Evolutionary conservation across 768 basidiomycete genomes (phyloP).

Genomic region (Strobilomyces dryophilus): DNA sequence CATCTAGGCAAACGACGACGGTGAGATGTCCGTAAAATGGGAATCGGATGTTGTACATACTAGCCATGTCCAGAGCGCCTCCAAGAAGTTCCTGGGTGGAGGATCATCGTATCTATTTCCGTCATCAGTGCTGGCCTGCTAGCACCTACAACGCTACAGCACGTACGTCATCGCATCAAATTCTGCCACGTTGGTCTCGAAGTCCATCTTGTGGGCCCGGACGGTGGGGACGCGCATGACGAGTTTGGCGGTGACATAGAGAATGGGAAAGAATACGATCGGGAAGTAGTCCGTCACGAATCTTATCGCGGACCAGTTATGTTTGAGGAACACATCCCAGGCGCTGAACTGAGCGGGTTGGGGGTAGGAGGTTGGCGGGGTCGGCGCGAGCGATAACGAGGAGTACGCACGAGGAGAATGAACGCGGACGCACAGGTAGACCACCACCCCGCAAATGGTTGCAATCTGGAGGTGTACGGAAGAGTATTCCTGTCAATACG

Average conservation of each 20-base stretch:
- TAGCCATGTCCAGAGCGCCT: slow-evolving; percentile 28
- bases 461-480: too few species aligned
- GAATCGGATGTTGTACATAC: slow-evolving; percentile 8
- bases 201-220: slow-evolving; percentile 24
- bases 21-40: neutral
- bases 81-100: slow-evolving; percentile 21
- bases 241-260: slow-evolving; percentile 34
- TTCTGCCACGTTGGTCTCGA: slow-evolving; percentile 20
- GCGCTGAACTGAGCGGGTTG: slow-evolving; percentile 30
- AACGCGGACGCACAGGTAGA: neutral
- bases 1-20: slow-evolving; percentile 1
- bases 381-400: too few species aligned
- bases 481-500: too few species aligned
- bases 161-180: slow-evolving; percentile 27
- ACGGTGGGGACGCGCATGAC: slow-evolving; percentile 8
- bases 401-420: neutral
- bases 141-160: neutral
- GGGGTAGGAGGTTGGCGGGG: too few species aligned
- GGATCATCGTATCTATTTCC: slow-evolving; percentile 24
- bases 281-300: slow-evolving; percentile 41
- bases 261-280: slow-evolving; percentile 41
- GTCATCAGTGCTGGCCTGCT: neutral
- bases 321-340: slow-evolving; percentile 37
- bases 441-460: too few species aligned
- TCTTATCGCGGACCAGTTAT: slow-evolving; percentile 32